Evolutionary conservation across 805 yeast genomes (phyloP).

Genomic region (Myxozyma vanderwaltii): DNA sequence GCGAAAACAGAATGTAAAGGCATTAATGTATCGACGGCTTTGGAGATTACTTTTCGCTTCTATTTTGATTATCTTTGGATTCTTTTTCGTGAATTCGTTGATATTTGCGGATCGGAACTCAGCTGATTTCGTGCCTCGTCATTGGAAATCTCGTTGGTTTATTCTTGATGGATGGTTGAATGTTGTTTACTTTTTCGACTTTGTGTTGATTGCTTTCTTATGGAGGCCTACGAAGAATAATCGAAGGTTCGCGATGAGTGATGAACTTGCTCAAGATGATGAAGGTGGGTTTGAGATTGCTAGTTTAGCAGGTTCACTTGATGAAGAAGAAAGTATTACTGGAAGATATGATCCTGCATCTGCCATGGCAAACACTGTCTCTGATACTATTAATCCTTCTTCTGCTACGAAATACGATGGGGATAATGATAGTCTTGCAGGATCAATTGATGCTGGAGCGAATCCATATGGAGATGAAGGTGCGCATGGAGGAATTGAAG

Average conservation of each 20-base stretch:
- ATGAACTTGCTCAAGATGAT: slow-evolving; percentile 80
- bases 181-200: slow-evolving; percentile 78
- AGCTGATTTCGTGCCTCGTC: slow-evolving; percentile 74
- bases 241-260: slow-evolving; percentile 89
- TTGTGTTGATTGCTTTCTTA: slow-evolving; percentile 78
- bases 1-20: slow-evolving; percentile 89
- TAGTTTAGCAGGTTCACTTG: slow-evolving; percentile 32
- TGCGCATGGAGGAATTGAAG: not conserved
- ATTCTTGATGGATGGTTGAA: slow-evolving; percentile 94
- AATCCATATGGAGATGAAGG: slow-evolving; percentile 4
- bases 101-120: slow-evolving; percentile 72
- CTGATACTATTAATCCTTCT: not conserved
- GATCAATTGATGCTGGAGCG: slow-evolving; percentile 12
- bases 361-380: not conserved
- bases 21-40: slow-evolving; percentile 78
- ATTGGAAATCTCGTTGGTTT: slow-evolving; percentile 92
- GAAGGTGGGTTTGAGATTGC: slow-evolving; percentile 68
- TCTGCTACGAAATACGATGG: slow-evolving; percentile 7
- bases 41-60: slow-evolving; percentile 75
- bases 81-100: slow-evolving; percentile 69
- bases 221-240: slow-evolving; percentile 99
- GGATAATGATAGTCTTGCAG: slow-evolving; percentile 25
- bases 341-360: slow-evolving; percentile 16
- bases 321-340: slow-evolving; percentile 19
- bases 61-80: slow-evolving; percentile 66